Evolutionary conservation across 805 yeast genomes (phyloP).

Genomic region (Ogataea salicorniae): DNA sequence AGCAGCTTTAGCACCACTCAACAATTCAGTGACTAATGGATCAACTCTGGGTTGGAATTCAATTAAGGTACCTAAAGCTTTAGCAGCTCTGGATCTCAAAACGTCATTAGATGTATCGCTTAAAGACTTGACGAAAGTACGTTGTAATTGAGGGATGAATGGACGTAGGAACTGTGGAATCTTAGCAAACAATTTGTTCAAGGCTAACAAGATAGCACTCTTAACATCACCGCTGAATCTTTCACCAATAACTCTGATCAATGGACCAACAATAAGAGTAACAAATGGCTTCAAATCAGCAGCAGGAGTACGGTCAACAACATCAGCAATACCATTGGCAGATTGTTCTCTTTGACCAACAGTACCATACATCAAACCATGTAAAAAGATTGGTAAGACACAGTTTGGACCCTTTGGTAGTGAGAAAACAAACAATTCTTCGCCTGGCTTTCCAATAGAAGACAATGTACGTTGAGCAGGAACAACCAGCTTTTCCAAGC

Average conservation of each 20-base stretch:
- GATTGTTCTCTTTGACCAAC: conserved; percentile 77
- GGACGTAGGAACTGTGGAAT: conserved; percentile 92
- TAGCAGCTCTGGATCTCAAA: conserved; percentile 79
- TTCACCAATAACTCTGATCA: conserved; percentile 97
- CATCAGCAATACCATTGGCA: conserved; percentile 84
- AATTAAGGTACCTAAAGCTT: conserved; percentile 82
- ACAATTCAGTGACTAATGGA: conserved; percentile 80
- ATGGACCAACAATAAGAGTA: conserved; percentile 92
- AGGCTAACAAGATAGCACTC: conserved; percentile 85
- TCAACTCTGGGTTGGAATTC: conserved; percentile 91
- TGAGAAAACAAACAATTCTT: conserved; percentile 68
- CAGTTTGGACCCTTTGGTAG: conserved; percentile 82
- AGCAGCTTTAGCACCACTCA: conserved; percentile 65
- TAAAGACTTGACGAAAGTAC: conserved; percentile 91
- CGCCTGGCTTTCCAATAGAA: conserved; percentile 55
- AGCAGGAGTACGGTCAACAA: conserved; percentile 84
- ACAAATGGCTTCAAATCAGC: conserved; percentile 78
- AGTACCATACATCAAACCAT: conserved; percentile 92
- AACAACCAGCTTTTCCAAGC: conserved; percentile 67
- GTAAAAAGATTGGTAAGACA: conserved; percentile 84
- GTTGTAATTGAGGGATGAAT: conserved; percentile 93
- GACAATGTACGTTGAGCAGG: conserved; percentile 76
- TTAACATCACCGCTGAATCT: conserved; percentile 87
- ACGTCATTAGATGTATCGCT: conserved; percentile 70
- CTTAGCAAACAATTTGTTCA: conserved; percentile 70